Evolutionary conservation across 108 stramenopile species (phyloP).

Genomic region (Mediolabrus comicus): DNA sequence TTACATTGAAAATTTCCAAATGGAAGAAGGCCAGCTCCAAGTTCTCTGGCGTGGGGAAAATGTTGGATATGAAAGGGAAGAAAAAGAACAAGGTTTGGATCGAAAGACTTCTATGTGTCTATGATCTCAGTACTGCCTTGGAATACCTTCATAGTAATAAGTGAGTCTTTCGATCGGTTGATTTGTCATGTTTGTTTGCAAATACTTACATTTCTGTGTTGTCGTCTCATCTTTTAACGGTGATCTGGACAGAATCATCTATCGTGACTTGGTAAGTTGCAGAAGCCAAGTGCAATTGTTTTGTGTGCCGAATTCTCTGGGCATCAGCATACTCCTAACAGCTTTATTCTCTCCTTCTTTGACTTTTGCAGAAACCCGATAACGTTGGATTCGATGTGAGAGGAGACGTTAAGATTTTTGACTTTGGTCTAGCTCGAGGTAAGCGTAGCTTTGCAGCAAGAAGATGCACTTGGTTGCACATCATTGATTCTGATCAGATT

Average conservation of each 20-base stretch:
- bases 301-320: neutral
- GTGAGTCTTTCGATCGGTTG: too few species aligned
- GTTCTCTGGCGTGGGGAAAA: constrained; percentile 53
- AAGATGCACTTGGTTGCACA: too few species aligned
- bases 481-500: too few species aligned
- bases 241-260: constrained; percentile 53
- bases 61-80: constrained; percentile 68
- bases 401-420: constrained; percentile 65
- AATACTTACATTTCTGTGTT: too few species aligned
- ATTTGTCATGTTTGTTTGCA: too few species aligned
- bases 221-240: neutral
- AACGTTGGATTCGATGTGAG: constrained; percentile 44
- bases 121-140: constrained; percentile 76
- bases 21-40: constrained; percentile 64
- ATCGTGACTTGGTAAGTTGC: constrained; percentile 63
- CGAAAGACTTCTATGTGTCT: constrained; percentile 69
- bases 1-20: constrained; percentile 55
- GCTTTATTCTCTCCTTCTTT: neutral
- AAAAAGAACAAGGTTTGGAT: constrained; percentile 48
- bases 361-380: constrained; percentile 31
- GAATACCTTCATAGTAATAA: constrained; percentile 69
- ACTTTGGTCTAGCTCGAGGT: constrained; percentile 68
- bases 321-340: too few species aligned
- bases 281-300: too few species aligned
- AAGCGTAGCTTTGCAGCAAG: too few species aligned